Conservation (phyloP, 2,329 filamentous ascomycete species). For the Aspergillus phoenicis region DNA sequence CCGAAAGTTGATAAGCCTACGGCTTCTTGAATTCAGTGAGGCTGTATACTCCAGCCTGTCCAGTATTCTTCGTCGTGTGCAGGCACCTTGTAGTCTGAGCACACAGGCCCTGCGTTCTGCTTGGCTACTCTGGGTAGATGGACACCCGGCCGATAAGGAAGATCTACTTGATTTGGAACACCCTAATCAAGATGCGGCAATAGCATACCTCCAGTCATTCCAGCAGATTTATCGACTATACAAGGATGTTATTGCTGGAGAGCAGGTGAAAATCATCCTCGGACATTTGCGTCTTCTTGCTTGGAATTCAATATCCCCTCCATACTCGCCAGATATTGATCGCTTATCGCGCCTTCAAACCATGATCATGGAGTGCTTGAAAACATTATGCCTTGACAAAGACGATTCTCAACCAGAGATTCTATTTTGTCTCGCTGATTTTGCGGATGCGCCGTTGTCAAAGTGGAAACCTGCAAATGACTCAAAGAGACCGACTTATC, state of each 20-base stretch:
- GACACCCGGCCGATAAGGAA: conserved; percentile 58
- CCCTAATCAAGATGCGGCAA: conserved; percentile 78
- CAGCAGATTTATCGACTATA: conserved; percentile 78
- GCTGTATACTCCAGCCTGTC: conserved; percentile 69
- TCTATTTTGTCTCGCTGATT: conserved; percentile 60
- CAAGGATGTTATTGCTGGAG: conserved; percentile 62
- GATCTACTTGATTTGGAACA: conserved; percentile 47
- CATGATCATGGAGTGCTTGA: conserved; percentile 39
- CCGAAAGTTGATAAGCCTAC: conserved; percentile 63
- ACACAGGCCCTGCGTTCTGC: conserved; percentile 59
- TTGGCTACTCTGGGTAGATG: conserved; percentile 71
- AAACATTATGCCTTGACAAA: conserved; percentile 40
- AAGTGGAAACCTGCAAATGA: conserved; percentile 41
- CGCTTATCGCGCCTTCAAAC: conserved; percentile 41
- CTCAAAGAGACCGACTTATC: conserved; percentile 70
- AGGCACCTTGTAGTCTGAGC: conserved; percentile 46
- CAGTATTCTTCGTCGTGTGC: conserved; percentile 58
- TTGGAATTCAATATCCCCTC: conserved; percentile 62
- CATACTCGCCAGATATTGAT: conserved; percentile 44
- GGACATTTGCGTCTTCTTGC: conserved; percentile 71
- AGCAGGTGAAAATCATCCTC: conserved; percentile 69
- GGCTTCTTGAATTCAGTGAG: conserved; percentile 70
- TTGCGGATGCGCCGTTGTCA: conserved; percentile 63
- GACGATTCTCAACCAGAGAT: conserved; percentile 40
- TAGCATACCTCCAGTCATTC: conserved; percentile 78